phyloP scores from a whole-genome alignment of 2,329 filamentous ascomycete genomes.

The Pestalotiopsis sp. region DNA sequence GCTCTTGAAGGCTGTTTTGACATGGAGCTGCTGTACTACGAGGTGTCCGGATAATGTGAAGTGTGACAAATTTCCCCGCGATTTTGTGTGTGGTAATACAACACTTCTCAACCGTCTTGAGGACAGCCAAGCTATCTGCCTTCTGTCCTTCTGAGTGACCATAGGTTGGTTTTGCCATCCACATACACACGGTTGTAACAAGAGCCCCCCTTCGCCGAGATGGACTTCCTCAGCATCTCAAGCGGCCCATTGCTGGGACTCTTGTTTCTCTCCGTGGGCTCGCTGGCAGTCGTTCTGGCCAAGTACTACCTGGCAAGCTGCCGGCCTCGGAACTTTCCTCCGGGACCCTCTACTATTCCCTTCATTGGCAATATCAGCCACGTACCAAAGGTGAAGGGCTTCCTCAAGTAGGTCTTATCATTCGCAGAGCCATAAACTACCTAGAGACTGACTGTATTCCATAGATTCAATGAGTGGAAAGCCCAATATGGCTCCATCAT shows the following conservation, averaged over 20 bases:
- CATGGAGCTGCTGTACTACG: no score
- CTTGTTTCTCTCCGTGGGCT: neutral
- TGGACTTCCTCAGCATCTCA: neutral
- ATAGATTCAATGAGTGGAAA: neutral
- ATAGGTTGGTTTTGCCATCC: no score
- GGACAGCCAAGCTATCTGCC: no score
- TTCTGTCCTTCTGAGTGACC: neutral
- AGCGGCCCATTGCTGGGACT: neutral
- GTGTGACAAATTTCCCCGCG: no score
- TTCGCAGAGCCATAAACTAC: neutral
- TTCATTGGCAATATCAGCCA: conserved; percentile 13
- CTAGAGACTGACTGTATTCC: neutral
- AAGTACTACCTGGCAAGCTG: conserved; percentile 12
- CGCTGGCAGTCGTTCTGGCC: neutral
- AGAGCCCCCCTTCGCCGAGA: neutral
- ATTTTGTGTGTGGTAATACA: no score
- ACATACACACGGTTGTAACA: neutral
- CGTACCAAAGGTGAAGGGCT: conserved; percentile 11
- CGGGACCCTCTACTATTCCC: neutral
- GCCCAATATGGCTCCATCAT: conserved; percentile 17
- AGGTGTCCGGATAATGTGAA: no score
- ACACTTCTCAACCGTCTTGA: no score
- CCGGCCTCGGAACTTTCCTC: conserved; percentile 11
- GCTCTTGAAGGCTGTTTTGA: neutral
- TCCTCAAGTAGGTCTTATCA: conserved; percentile 10